Evolutionary conservation across 2,329 filamentous ascomycete genomes (phyloP), one percentile per base, ranked within the genome.

Genomic region (Uncinocarpus reesii): DNA sequence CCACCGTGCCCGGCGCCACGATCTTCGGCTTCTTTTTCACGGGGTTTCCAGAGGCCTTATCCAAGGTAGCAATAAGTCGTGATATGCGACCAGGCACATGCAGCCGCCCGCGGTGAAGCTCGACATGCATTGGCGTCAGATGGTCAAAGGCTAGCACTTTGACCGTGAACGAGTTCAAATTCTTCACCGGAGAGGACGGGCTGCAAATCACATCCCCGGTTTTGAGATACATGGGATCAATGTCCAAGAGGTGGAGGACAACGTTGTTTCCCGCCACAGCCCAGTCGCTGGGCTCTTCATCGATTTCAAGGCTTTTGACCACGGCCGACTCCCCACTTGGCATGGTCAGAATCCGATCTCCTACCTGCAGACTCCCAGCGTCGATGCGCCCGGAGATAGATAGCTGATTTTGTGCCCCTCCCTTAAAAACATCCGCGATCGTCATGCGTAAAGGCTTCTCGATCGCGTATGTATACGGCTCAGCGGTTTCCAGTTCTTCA

Each of bases 121-220:
- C 90, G 7, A 96, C 79, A 20, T 80, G 79, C 79, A 90, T 92
- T 0, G 90, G 90, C 67, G 89, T 83, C 13, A 98, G 68, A 53
- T 90, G 83, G 52, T 95, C 87, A 59, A 96, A 94, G 0, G 89
- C 87, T 48, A 95, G 75, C 8, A 92, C 80, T 65, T 94, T 94
- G 52, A 84, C 79, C 1, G 79, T 86, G 58, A 96, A 89, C 0
- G 72, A 76, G 49, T 83, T 83, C 50, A 86, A 72, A 51, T 83
- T 84, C 21, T 72, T 68, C 28, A 95, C 81, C 0, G 87, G 83
- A 1, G 76, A 68, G 1, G 74, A 72, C 0, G 80, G 74, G 41
- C 78, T 75, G 67, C 88, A 95, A n/a, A 95, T 68, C 15, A 96
- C 84, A 60, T 96, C 89, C 16, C 92, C 92, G 6, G 84, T 76